These are phyloP conservation scores for Gaertneriomyces semiglobifer DNA, from an alignment of 192 early-diverging fungal species.

Conservation along the genomic window DNA sequence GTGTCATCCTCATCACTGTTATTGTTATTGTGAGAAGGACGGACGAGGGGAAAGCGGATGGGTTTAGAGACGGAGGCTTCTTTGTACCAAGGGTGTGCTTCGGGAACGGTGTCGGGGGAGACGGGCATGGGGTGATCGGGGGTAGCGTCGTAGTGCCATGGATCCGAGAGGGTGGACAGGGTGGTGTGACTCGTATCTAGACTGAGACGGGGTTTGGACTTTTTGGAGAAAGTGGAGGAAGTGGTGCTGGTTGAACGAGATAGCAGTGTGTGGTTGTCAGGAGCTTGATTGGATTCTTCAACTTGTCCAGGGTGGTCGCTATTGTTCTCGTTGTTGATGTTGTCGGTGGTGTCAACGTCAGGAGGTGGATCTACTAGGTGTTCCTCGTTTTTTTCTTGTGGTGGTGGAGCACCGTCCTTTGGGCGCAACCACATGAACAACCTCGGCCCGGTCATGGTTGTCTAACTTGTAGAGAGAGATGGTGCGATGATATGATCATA, in stretches of 20 bases:
- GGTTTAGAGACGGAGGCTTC: background rate
- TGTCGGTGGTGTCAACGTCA: too few relatives aligned
- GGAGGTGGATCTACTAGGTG: too few relatives aligned
- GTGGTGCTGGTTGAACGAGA: too few relatives aligned
- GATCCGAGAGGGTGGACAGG: constrained; percentile 13
- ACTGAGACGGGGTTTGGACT: background rate
- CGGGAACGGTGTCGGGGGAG: constrained; percentile 5
- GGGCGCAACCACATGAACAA: background rate
- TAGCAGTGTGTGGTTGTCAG: too few relatives aligned
- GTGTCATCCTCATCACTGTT: too few relatives aligned
- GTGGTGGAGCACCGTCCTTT: background rate
- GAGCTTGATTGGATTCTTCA: too few relatives aligned
- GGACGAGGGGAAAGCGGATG: background rate
- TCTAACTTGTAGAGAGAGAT: too few relatives aligned
- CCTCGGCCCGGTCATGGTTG: background rate
- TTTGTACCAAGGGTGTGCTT: constrained; percentile 7
- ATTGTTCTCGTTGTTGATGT: background rate
- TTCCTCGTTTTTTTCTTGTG: background rate
- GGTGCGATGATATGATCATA: too few relatives aligned
- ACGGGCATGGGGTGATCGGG: constrained; percentile 1
- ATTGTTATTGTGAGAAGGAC: background rate
- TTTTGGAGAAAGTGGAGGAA: background rate
- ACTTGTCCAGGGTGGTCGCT: too few relatives aligned
- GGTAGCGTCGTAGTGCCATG: constrained; percentile 19
- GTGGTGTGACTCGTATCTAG: constrained; percentile 2